These are phyloP conservation scores for Solanum clarkiae DNA, from an alignment of 257 asterid genomes.

Conservation along the genomic window DNA sequence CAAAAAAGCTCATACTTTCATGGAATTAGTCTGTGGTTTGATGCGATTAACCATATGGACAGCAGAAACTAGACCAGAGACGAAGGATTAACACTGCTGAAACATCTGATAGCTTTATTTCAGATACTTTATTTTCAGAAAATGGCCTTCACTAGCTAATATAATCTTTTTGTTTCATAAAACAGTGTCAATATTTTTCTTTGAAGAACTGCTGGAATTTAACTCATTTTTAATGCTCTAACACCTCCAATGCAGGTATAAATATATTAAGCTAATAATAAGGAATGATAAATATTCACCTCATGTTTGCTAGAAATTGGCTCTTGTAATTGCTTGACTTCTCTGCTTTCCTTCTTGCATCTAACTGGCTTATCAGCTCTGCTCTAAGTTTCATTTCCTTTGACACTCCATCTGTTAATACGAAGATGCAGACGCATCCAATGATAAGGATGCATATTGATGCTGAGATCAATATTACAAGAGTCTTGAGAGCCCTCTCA, in stretches of 20 bases:
- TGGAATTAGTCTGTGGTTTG: not conserved
- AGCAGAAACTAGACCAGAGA: not conserved
- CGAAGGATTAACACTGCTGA: not conserved
- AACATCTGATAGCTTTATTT: not conserved
- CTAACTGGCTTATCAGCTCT: slow-evolving; percentile 62
- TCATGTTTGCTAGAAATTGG: slow-evolving; percentile 94
- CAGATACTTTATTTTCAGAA: not conserved
- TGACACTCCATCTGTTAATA: slow-evolving; percentile 81
- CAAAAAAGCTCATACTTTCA: not conserved
- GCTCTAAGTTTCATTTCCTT: slow-evolving; percentile 92
- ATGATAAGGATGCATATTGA: slow-evolving; percentile 65
- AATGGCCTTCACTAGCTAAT: not conserved
- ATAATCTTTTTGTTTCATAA: not conserved
- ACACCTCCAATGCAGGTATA: not conserved
- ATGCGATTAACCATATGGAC: not conserved
- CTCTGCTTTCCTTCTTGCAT: slow-evolving; percentile 91
- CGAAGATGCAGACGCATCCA: slow-evolving; percentile 79
- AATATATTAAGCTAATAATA: not conserved
- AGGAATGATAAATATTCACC: slow-evolving; percentile 22
- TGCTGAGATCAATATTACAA: slow-evolving; percentile 68
- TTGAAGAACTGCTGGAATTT: not conserved
- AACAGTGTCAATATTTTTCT: not conserved
- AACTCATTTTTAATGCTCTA: not conserved
- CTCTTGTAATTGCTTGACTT: slow-evolving; percentile 90
- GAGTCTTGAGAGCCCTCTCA: slow-evolving; percentile 54